A percentile compares a stretch with the other conserved stretches of the same genome.
These are phyloP conservation scores for Sphaerulina vaccinii DNA, from an alignment of 2,329 filamentous ascomycete species.

Conservation along the genomic window DNA sequence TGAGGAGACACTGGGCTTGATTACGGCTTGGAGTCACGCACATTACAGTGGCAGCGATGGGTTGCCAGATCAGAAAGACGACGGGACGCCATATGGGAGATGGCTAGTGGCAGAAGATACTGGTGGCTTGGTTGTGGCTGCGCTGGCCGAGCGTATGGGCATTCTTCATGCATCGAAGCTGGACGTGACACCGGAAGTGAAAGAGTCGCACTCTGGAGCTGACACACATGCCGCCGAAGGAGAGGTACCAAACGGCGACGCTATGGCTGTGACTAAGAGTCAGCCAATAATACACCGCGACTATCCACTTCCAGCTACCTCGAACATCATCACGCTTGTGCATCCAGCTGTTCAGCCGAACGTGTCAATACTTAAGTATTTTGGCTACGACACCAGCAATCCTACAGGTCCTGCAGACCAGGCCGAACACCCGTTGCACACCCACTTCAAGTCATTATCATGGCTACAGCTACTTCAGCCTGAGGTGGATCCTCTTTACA, in stretches of 20 bases:
- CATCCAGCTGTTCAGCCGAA: conserved; percentile 85
- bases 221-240: conserved; percentile 1
- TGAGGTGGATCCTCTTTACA: conserved; percentile 70
- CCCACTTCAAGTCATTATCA: conserved; percentile 77
- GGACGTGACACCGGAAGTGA: conserved; percentile 28
- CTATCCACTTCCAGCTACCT: conserved; percentile 61
- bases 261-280: conserved; percentile 1
- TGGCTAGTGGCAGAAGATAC: conserved; percentile 89
- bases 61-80: conserved; percentile 9
- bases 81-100: conserved; percentile 52
- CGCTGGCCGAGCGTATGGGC: conserved; percentile 85
- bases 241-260: conserved; percentile 1
- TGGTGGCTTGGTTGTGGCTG: conserved; percentile 75
- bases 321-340: conserved; percentile 76
- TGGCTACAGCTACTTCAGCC: conserved; percentile 91
- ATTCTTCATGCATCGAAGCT: conserved; percentile 55
- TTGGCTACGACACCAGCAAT: conserved; percentile 74
- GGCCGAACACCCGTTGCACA: conserved; percentile 70
- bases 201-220: conserved; percentile 1
- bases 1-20: conserved; percentile 76
- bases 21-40: conserved; percentile 87
- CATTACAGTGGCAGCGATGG: conserved; percentile 61
- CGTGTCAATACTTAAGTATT: conserved; percentile 82
- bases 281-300: conserved; percentile 46
- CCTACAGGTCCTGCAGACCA: conserved; percentile 47